phyloP scores from a whole-genome alignment of 2,329 filamentous ascomycete genomes.

The Thelonectria rubi region DNA sequence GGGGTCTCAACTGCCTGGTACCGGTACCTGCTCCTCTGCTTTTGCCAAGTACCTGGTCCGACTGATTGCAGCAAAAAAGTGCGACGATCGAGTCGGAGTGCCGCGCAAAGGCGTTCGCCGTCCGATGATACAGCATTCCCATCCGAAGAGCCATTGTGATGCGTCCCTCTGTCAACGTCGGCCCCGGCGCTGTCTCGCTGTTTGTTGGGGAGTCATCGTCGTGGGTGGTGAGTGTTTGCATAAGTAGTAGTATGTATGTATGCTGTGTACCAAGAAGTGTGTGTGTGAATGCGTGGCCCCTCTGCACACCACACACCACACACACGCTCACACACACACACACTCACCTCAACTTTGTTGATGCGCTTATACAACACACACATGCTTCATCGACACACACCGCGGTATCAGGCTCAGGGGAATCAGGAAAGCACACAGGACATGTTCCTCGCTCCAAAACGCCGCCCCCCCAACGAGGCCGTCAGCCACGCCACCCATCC shows the following conservation, averaged over 20 bases:
- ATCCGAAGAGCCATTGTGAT: conserved; percentile 16
- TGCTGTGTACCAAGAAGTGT: no score
- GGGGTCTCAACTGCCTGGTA: background rate
- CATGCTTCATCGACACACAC: background rate
- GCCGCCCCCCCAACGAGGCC: background rate
- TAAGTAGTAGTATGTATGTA: no score
- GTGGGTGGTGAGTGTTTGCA: background rate
- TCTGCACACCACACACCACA: background rate
- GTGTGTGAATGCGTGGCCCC: background rate
- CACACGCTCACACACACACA: conserved; percentile 21
- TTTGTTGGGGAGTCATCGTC: background rate
- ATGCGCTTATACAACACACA: no score
- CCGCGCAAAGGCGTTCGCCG: conserved; percentile 11
- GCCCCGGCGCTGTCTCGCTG: background rate
- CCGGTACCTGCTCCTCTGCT: conserved; percentile 4
- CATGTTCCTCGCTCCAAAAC: background rate
- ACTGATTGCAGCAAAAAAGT: conserved; percentile 7
- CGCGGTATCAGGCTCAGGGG: conserved; percentile 32
- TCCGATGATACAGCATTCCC: conserved; percentile 27
- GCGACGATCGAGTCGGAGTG: conserved; percentile 7
- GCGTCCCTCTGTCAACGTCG: background rate
- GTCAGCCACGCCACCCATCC: background rate
- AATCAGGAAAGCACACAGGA: conserved; percentile 27
- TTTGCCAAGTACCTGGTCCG: background rate
- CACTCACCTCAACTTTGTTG: background rate